Base-by-base conservation (phyloP, 768 basidiomycete species). In the Lactarius tabidus region DNA sequence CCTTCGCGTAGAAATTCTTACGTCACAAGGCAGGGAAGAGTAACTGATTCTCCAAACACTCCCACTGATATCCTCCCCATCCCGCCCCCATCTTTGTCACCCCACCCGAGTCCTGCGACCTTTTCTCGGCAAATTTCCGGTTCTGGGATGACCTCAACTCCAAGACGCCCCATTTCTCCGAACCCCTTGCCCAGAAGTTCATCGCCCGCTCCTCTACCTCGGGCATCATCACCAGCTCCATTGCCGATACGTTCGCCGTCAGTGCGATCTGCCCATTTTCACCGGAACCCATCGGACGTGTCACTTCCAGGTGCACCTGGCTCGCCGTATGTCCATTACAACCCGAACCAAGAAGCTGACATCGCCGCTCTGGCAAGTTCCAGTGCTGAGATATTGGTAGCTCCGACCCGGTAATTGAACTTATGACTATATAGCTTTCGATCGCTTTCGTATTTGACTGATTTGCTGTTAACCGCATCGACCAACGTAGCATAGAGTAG, bases 171-270 rank as follows among this genome's bases (percentile, higher is more conserved):
- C 23, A 33, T 39, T 33, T 66, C 65, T 10, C 67, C 59, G 29
- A 62, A 59, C 31, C 67, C 59, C 28, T 43, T 65, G 28, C 59
- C 67, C 14, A 59, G 67, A 53, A 36, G 58, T 12, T 36, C 43
- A 41, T 67, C 67, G 2, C 67, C 67, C 36, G 63, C 39, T 20
- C 64, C 66, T 23, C 66, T 67, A 53, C 59, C 35, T 39, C 55
- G 67, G 26, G 64, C 67, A 2, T 26, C 67, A 26, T 57, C 59
- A 18, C 64, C 67, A 43, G 29, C 28, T 7, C 67, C 65, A 35
- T 52, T 68, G 26, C 67, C 67, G 6, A 14, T 68, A 9, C 67
- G 64, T 28, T 68, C 67, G 26, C 67, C 67, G 17, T 68, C 67
- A 3, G 26, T 54, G 55, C 64, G 59, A 58, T 62, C 64, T 35